Evolutionary conservation across 75 land plant genomes (phyloP).

Genomic region (Picea glauca): DNA sequence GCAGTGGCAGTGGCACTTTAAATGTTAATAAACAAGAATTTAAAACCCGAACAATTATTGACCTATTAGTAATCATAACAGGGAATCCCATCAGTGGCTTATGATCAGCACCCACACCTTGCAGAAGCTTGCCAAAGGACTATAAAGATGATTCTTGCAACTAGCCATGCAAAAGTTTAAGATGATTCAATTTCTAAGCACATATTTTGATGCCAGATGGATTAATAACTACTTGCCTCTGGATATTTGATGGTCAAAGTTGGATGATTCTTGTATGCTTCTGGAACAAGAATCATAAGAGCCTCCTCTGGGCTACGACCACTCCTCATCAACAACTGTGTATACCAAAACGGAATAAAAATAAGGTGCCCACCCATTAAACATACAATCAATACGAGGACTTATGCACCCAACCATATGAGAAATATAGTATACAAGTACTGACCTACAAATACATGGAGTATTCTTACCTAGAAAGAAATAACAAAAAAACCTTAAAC

Average conservation of each 20-base stretch:
- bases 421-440: background rate
- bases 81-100: background rate
- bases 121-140: background rate
- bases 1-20: background rate
- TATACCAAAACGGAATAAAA: constrained; percentile 8
- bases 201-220: background rate
- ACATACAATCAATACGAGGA: background rate
- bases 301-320: constrained; percentile 90
- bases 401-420: background rate
- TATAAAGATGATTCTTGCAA: background rate
- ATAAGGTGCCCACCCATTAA: background rate
- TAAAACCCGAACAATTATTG: background rate
- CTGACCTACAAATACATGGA: background rate
- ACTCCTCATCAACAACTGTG: constrained; percentile 87
- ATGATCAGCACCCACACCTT: background rate
- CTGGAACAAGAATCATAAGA: constrained; percentile 98
- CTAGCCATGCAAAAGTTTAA: background rate
- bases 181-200: background rate
- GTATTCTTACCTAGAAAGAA: background rate
- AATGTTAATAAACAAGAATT: background rate
- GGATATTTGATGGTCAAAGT: constrained; percentile 89
- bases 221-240: constrained; percentile 55
- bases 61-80: background rate
- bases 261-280: constrained; percentile 98
- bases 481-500: background rate